phyloP scores from a whole-genome alignment of 2,329 filamentous ascomycete species.

The Nemania sp. region DNA sequence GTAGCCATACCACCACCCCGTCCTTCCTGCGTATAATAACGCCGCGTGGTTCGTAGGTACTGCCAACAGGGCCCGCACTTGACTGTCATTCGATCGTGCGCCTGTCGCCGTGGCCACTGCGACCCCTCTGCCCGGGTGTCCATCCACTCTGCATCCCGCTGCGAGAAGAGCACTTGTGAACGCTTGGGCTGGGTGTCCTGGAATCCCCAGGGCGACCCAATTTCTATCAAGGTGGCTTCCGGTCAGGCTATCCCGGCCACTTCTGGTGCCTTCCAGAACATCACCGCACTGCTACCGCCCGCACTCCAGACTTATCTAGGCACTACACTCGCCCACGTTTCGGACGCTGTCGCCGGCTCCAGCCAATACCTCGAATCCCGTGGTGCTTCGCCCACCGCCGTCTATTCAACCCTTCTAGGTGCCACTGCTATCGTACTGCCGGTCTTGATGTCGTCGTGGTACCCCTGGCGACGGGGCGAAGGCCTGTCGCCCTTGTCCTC shows the following conservation, averaged over 20 bases:
- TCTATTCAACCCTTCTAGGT: slow-evolving; percentile 55
- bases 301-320: slow-evolving; percentile 58
- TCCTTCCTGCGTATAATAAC: background rate
- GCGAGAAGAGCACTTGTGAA: slow-evolving; percentile 23
- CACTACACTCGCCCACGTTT: slow-evolving; percentile 53
- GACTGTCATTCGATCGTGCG: slow-evolving; percentile 26
- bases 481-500: slow-evolving; percentile 57
- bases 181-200: slow-evolving; percentile 42
- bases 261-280: slow-evolving; percentile 64
- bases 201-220: slow-evolving; percentile 42
- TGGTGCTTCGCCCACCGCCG: slow-evolving; percentile 52
- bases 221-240: slow-evolving; percentile 64
- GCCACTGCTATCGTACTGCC: slow-evolving; percentile 54
- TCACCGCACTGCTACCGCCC: slow-evolving; percentile 53
- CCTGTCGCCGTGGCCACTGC: slow-evolving; percentile 19
- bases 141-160: slow-evolving; percentile 28
- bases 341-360: slow-evolving; percentile 51
- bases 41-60: slow-evolving; percentile 19
- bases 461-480: slow-evolving; percentile 51
- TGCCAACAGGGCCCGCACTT: slow-evolving; percentile 20
- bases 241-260: slow-evolving; percentile 61
- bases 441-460: slow-evolving; percentile 58
- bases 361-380: slow-evolving; percentile 57
- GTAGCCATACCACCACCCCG: background rate
- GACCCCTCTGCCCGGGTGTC: slow-evolving; percentile 23